Evolutionary conservation across 1,139 yeast genomes (phyloP).

Genomic region (Geotrichum aggregatum): DNA sequence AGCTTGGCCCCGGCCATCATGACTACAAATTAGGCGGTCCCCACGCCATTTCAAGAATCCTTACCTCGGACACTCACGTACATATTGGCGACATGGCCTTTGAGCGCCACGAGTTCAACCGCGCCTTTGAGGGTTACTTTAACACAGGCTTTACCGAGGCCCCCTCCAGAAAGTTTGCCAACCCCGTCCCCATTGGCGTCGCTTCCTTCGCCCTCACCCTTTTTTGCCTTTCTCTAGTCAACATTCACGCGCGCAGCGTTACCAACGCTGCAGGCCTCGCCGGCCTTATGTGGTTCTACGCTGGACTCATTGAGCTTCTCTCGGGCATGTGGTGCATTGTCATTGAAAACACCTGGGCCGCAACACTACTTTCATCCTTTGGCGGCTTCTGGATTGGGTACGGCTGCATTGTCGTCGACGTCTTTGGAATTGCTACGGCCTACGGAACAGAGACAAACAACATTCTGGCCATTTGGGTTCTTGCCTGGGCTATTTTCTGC

Average conservation of each 20-base stretch:
- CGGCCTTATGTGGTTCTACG: constrained; percentile 73
- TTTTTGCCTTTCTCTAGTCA: constrained; percentile 67
- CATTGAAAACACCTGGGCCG: constrained; percentile 78
- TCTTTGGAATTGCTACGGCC: constrained; percentile 67
- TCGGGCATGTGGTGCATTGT: constrained; percentile 73
- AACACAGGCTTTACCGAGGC: constrained; percentile 62
- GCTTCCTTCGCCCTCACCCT: constrained; percentile 81
- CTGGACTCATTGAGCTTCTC: constrained; percentile 65
- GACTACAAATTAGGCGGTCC: constrained; percentile 17
- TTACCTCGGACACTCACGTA: constrained; percentile 44
- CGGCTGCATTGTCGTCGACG: constrained; percentile 66
- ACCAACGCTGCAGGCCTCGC: constrained; percentile 50
- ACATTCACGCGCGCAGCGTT: constrained; percentile 60
- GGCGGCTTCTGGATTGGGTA: constrained; percentile 88
- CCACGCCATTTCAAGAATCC: constrained; percentile 30
- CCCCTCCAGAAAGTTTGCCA: constrained; percentile 70
- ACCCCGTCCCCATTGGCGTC: constrained; percentile 86
- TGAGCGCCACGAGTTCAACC: constrained; percentile 53
- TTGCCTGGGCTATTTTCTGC: constrained; percentile 80
- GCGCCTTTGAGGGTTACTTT: constrained; percentile 70
- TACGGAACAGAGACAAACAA: constrained; percentile 45
- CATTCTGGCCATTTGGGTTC: constrained; percentile 68
- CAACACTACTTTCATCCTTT: constrained; percentile 68
- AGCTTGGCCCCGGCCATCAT: constrained; percentile 1
- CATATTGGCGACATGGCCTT: constrained; percentile 71